Conservation (phyloP, 2,329 filamentous ascomycete species). For the Stemphylium beticola region DNA sequence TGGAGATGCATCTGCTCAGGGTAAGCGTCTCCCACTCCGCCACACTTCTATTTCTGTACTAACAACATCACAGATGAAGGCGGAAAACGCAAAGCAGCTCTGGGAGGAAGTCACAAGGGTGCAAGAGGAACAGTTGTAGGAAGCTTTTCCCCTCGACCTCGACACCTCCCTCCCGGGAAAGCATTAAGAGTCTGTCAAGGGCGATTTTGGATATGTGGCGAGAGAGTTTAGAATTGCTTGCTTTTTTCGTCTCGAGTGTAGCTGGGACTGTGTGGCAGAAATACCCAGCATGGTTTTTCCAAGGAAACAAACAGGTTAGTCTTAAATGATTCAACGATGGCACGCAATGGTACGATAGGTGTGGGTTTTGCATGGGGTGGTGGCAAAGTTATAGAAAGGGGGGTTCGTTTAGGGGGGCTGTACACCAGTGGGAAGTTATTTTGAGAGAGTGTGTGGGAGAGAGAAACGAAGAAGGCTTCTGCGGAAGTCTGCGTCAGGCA, state of each 20-base stretch:
- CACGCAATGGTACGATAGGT: no score
- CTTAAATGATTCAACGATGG: no score
- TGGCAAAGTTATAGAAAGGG: no score
- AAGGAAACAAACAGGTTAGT: neutral
- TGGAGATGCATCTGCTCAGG: conserved; percentile 63
- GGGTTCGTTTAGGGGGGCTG: no score
- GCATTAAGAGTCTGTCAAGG: neutral
- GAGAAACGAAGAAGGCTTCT: no score
- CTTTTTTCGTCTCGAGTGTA: neutral
- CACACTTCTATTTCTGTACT: neutral
- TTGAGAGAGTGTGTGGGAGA: no score
- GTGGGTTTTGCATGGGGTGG: no score
- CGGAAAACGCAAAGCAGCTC: conserved; percentile 30
- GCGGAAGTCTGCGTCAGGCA: no score
- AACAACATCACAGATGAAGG: conserved; percentile 21
- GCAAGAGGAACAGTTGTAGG: conserved; percentile 32
- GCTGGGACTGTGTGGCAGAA: neutral
- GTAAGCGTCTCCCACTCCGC: conserved; percentile 48
- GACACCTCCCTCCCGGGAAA: neutral
- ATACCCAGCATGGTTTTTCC: neutral
- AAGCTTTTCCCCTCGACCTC: conserved; percentile 11
- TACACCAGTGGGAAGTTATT: no score
- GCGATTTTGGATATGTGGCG: neutral
- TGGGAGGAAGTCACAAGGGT: conserved; percentile 33
- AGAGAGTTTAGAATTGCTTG: no score